Conservation (phyloP, 83 land plant genomes). For the Larix sibirica region DNA sequence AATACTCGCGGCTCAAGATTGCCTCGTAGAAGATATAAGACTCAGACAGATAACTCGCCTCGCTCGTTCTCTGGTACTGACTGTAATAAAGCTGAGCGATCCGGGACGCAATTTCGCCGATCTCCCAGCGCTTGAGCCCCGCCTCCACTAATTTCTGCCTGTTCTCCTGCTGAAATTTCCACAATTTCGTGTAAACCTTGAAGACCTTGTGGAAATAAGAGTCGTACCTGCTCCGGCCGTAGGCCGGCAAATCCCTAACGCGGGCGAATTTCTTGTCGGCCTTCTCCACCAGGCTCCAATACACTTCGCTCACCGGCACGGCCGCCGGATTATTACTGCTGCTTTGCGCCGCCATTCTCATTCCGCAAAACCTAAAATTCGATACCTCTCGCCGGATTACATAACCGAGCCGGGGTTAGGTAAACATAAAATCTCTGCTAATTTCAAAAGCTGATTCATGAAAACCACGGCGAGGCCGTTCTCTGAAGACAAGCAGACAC, state of each 20-base stretch:
- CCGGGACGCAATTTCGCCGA: slow-evolving; percentile 96
- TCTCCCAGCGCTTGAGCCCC: slow-evolving; percentile 92
- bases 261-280: slow-evolving; percentile 79
- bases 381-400: too few species aligned
- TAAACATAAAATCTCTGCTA: too few species aligned
- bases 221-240: slow-evolving; percentile 57
- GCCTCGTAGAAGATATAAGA: slow-evolving; percentile 96
- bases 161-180: slow-evolving; percentile 97
- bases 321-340: too few species aligned
- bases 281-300: slow-evolving; percentile 66
- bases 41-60: slow-evolving; percentile 72
- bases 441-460: too few species aligned
- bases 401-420: too few species aligned
- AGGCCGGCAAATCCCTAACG: slow-evolving; percentile 62
- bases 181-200: slow-evolving; percentile 87
- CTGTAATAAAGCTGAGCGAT: slow-evolving; percentile 95
- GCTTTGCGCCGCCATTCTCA: too few species aligned
- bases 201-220: slow-evolving; percentile 88
- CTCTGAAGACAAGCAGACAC: too few species aligned
- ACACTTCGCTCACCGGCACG: slow-evolving; percentile 26
- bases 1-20: slow-evolving; percentile 84
- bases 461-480: too few species aligned
- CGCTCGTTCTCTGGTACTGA: slow-evolving; percentile 85
- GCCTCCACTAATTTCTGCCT: slow-evolving; percentile 87
- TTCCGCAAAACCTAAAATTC: too few species aligned